Conservation (phyloP, 169 alveolate species). For the Ichthyophthirius multifiliis region DNA sequence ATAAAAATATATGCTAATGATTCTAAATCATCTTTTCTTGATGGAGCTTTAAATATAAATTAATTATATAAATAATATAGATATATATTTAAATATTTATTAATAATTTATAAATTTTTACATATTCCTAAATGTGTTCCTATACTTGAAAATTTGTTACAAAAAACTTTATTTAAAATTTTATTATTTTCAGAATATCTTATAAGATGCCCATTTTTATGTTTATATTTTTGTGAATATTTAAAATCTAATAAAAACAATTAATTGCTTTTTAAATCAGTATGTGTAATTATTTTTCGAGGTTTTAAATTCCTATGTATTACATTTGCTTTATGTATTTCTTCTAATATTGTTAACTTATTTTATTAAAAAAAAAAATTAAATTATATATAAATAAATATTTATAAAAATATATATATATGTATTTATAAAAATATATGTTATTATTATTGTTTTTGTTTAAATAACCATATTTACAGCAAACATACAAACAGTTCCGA, state of each 20-base stretch:
- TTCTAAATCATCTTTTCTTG: slow-evolving; percentile 39
- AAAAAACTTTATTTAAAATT: neutral
- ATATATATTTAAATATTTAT: neutral
- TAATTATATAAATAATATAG: neutral
- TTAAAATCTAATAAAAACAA: slow-evolving; percentile 12
- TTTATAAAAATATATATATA: neutral
- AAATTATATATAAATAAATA: too few relatives aligned
- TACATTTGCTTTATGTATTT: slow-evolving; percentile 10
- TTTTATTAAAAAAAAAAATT: neutral
- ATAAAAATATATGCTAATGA: slow-evolving; percentile 24
- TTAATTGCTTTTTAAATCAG: slow-evolving; percentile 2
- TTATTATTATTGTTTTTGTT: neutral
- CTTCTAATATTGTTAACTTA: slow-evolving; percentile 24
- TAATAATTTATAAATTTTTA: neutral
- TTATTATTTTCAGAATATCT: neutral
- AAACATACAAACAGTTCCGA: neutral
- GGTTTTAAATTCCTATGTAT: slow-evolving; percentile 29
- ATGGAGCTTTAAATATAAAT: slow-evolving; percentile 13
- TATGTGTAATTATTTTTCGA: slow-evolving; percentile 12
- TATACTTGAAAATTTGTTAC: slow-evolving; percentile 20
- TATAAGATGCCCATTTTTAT: slow-evolving; percentile 20
- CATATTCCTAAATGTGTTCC: slow-evolving; percentile 17
- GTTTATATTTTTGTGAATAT: slow-evolving; percentile 20
- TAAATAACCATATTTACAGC: neutral
- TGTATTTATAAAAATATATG: too few relatives aligned